Evolutionary conservation across 2,329 filamentous ascomycete species (phyloP).

Genomic region (Botrytis hyacinthi): DNA sequence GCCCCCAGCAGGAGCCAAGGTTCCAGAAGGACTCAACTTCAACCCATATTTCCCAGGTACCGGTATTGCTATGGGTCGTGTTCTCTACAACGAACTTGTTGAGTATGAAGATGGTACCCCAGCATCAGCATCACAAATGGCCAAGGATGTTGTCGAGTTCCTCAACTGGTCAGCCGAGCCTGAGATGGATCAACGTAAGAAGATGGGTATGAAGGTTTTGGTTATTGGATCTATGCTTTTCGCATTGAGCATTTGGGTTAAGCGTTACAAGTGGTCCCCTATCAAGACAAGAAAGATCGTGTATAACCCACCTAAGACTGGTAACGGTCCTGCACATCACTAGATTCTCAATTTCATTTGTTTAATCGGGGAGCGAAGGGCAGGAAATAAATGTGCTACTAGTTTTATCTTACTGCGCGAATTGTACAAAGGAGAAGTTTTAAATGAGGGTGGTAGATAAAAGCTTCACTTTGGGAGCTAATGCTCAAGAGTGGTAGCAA

Average conservation of each 20-base stretch:
- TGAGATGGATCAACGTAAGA: slow-evolving; percentile 99
- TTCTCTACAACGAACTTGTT: slow-evolving; percentile 94
- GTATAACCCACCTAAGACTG: slow-evolving; percentile 67
- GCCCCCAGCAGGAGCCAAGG: slow-evolving; percentile 80
- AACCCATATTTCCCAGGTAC: slow-evolving; percentile 99
- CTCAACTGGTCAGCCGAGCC: slow-evolving; percentile 99
- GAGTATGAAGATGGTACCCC: slow-evolving; percentile 97
- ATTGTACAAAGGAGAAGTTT: slow-evolving; percentile 35
- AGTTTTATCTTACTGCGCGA: slow-evolving; percentile 35
- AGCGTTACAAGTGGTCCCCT: slow-evolving; percentile 99
- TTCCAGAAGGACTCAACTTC: slow-evolving; percentile 94
- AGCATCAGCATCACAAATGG: slow-evolving; percentile 96
- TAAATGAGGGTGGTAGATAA: slow-evolving; percentile 22
- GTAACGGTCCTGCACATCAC: slow-evolving; percentile 25
- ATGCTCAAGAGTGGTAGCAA: slow-evolving; percentile 24
- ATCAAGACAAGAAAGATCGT: slow-evolving; percentile 94
- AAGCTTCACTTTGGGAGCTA: slow-evolving; percentile 32
- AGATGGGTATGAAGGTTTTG: slow-evolving; percentile 98
- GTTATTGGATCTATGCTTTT: slow-evolving; percentile 75
- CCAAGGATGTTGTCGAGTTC: slow-evolving; percentile 98
- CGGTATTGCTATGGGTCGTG: slow-evolving; percentile 98
- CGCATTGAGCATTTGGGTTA: slow-evolving; percentile 91
- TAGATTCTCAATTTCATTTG: slow-evolving; percentile 34
- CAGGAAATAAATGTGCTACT: slow-evolving; percentile 38
- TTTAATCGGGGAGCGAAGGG: slow-evolving; percentile 25